Evolutionary conservation across 108 stramenopile species (phyloP).

Genomic region (Chaetoceros tenuissimus): DNA sequence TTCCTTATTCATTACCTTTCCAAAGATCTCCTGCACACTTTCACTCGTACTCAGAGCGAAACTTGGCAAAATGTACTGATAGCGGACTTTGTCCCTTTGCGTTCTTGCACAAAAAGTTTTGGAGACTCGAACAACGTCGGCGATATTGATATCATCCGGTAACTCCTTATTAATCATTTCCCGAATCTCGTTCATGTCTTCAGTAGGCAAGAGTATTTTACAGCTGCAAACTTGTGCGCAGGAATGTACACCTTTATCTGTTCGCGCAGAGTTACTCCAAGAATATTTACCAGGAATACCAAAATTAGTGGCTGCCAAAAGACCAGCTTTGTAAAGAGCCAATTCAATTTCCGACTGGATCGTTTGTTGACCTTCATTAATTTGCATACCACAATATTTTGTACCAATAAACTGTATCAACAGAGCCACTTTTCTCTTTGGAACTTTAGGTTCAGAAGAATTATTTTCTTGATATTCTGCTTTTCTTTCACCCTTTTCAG

Average conservation of each 20-base stretch:
- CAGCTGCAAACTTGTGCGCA: slow-evolving; percentile 85
- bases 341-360: slow-evolving; percentile 89
- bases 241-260: slow-evolving; percentile 94
- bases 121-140: slow-evolving; percentile 75
- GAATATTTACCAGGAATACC: slow-evolving; percentile 85
- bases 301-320: slow-evolving; percentile 67
- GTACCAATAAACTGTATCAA: slow-evolving; percentile 62
- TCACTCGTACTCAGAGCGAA: slow-evolving; percentile 51
- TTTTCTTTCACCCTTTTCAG: background rate
- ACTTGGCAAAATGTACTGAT: slow-evolving; percentile 97
- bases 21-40: slow-evolving; percentile 22
- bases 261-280: slow-evolving; percentile 92
- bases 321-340: slow-evolving; percentile 66
- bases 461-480: slow-evolving; percentile 2
- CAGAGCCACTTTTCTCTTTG: slow-evolving; percentile 56
- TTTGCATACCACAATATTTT: slow-evolving; percentile 88
- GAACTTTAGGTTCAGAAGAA: slow-evolving; percentile 9
- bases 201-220: slow-evolving; percentile 54
- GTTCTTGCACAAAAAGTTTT: slow-evolving; percentile 89
- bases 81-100: slow-evolving; percentile 80
- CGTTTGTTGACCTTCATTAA: slow-evolving; percentile 64
- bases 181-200: slow-evolving; percentile 40
- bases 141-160: slow-evolving; percentile 78
- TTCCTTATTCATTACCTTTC: slow-evolving; percentile 15
- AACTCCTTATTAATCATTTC: slow-evolving; percentile 64